Base-by-base conservation (phyloP, 352 stramenopile species). In the Phytophthora sp. region DNA sequence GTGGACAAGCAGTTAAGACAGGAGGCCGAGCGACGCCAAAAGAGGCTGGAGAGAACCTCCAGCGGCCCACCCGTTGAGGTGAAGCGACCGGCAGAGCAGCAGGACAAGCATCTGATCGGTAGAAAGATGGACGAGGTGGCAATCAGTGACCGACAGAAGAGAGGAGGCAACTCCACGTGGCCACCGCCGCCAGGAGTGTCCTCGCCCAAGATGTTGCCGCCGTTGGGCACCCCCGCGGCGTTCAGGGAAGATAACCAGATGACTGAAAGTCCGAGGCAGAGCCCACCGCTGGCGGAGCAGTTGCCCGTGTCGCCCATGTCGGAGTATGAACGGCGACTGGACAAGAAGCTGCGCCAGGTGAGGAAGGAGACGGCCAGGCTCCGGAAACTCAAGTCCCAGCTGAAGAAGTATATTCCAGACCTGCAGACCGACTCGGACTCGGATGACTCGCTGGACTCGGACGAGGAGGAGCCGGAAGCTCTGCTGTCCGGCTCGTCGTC, bases 321-420 rank as follows among this genome's bases (percentile, higher is more conserved):
- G 12, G 67, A 85, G 26, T 77, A 75, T 35, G 76, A 85, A 43
- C 60, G 59, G 31, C 73, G 73, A 4, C 34, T 85, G 23, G 76
- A 85, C 34, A 69, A 54, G 44, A 85, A 85, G 37, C 38, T 85
- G 55, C 73, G 67, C 3, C 71, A 82, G 30, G 60, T 85, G 50
- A 55, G 58, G 32, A 76, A 76, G 44, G 70, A 85, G 64, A 79
- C 63, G 20, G 63, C 55, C 31, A 56, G 75, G 26, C 67, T 85
- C 2, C 54, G 60, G 5, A 72, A 71, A 54, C 60, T 85, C 26
- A 72, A 69, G 49, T 23, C 24, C n/a, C 71, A 83, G 56, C 55
- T 85, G 37, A 77, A 79, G 45, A 72, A 85, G 31, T 82, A 79
- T 44, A 72, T 85, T 5, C 73, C 76, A 21, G 76, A 85, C 27